Conservation (phyloP, 2,329 filamentous ascomycete genomes). For the Colletotrichum sp. region DNA sequence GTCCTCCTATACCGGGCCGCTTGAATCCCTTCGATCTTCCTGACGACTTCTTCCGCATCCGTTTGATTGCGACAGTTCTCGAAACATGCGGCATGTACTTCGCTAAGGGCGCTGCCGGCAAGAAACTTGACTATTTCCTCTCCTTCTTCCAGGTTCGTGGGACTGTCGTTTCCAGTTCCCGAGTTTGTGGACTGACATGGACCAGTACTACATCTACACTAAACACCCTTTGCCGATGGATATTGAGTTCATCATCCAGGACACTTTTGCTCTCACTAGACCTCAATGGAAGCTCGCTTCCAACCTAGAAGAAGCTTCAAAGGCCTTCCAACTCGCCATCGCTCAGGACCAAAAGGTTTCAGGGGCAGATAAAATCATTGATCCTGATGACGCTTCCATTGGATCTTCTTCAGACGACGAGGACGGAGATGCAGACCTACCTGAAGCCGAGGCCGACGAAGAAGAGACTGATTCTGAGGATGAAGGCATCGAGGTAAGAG, state of each 20-base stretch:
- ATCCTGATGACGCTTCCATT: slow-evolving; percentile 76
- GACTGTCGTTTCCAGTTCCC: background rate
- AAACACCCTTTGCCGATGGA: slow-evolving; percentile 95
- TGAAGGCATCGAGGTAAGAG: background rate
- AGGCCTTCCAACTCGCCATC: slow-evolving; percentile 85
- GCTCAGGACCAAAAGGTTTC: slow-evolving; percentile 86
- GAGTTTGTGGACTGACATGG: slow-evolving; percentile 14
- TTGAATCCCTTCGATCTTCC: slow-evolving; percentile 82
- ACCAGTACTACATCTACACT: slow-evolving; percentile 88
- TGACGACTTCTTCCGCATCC: slow-evolving; percentile 96
- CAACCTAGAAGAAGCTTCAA: slow-evolving; percentile 81
- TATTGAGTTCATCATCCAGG: slow-evolving; percentile 94
- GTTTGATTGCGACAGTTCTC: slow-evolving; percentile 84
- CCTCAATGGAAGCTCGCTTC: slow-evolving; percentile 91
- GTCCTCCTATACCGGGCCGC: slow-evolving; percentile 79
- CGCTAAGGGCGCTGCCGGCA: slow-evolving; percentile 89
- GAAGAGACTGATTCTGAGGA: slow-evolving; percentile 46
- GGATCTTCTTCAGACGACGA: slow-evolving; percentile 79
- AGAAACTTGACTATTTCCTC: slow-evolving; percentile 97
- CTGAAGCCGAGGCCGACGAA: slow-evolving; percentile 64
- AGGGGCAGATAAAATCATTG: slow-evolving; percentile 70
- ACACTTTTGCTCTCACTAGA: slow-evolving; percentile 82
- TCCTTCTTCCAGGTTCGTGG: slow-evolving; percentile 83
- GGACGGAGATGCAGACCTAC: slow-evolving; percentile 66
- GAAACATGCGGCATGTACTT: slow-evolving; percentile 98